Evolutionary conservation across 2,329 filamentous ascomycete genomes (phyloP), one percentile per base, ranked within the genome.

Genomic region (Triangularia verruculosa): DNA sequence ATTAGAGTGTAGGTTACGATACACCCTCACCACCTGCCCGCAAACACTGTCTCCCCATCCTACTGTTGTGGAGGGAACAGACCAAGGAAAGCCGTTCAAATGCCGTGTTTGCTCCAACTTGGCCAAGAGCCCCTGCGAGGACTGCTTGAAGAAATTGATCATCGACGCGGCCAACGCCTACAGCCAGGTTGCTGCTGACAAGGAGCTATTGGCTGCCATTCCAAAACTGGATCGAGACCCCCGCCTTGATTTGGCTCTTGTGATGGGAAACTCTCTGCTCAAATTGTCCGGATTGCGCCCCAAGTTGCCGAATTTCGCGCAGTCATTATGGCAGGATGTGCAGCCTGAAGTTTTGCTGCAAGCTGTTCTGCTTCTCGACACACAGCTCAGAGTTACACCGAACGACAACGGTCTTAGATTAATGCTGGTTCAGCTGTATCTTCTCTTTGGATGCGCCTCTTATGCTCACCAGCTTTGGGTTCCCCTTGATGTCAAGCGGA

Each of bases 401-500:
- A 78, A 79, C 51, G 79, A 85, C 53, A 77, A 77, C 57, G 74
- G 79, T 0, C 74, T 84, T 2, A 78, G 80, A 2, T 74, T 87
- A 3, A 66, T 86, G 0, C 75, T 87, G 0, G 76, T 83, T 1
- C 82, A 83, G 61, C 70, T 86, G 2, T 82, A 84, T 58, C 73
- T 85, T 9, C 72, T 80, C 3, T 73, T 86, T 6, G 84, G 84
- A 7, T 83, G 81, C 12, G 78, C 78, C 0, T 76, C 80, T 1
- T 76, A 78, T 17, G 82, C 81, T 0, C 74, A 79, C 24, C 72
- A 79, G 32, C 72, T 83, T 1, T 86, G 83, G 83, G 74, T 77
- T 11, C 76, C 76, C 0, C 76, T 86, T 9, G 82, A 79, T 2
- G 79, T 87, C 1, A 87, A 87, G 72, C 79, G 84, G 22, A 83